Evolutionary conservation across 1,284 basidiomycete species (phyloP).

Genomic region (Microbotryum lychnidis-dioicae): DNA sequence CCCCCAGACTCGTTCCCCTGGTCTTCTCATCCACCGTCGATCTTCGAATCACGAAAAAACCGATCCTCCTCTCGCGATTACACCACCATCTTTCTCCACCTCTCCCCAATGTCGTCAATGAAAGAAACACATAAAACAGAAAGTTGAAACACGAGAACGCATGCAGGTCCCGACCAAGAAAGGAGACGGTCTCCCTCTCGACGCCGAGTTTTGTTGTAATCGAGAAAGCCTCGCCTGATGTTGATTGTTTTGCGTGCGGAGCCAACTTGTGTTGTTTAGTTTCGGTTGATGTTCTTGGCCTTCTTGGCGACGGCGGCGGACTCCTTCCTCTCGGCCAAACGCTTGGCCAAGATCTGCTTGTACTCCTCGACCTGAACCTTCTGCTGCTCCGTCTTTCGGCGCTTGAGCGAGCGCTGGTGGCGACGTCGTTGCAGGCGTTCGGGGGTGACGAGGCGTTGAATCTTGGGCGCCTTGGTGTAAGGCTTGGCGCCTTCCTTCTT

Average conservation of each 20-base stretch:
- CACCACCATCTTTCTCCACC: no score
- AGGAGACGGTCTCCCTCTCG: not conserved
- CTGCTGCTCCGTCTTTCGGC: constrained; percentile 78
- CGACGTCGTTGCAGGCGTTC: constrained; percentile 93
- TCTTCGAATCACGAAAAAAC: no score
- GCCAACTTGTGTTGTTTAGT: not conserved
- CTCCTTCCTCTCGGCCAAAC: constrained; percentile 85
- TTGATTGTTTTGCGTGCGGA: not conserved
- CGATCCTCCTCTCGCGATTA: no score
- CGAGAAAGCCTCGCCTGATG: not conserved
- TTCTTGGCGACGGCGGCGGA: constrained; percentile 48
- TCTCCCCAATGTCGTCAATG: no score
- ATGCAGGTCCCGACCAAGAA: not conserved
- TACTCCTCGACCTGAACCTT: constrained; percentile 92
- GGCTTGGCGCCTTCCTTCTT: constrained; percentile 88
- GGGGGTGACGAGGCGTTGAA: constrained; percentile 87
- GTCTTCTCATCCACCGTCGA: no score
- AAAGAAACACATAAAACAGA: not conserved
- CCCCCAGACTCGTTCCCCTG: no score
- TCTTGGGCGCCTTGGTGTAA: constrained; percentile 76
- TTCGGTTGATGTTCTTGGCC: constrained; percentile 38
- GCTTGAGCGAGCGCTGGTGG: constrained; percentile 82
- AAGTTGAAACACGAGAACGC: not conserved
- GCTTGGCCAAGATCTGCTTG: constrained; percentile 73
- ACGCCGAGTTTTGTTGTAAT: not conserved